These are phyloP conservation scores for Tubosaeta sp. DNA, from an alignment of 768 basidiomycete genomes.

Conservation along the genomic window DNA sequence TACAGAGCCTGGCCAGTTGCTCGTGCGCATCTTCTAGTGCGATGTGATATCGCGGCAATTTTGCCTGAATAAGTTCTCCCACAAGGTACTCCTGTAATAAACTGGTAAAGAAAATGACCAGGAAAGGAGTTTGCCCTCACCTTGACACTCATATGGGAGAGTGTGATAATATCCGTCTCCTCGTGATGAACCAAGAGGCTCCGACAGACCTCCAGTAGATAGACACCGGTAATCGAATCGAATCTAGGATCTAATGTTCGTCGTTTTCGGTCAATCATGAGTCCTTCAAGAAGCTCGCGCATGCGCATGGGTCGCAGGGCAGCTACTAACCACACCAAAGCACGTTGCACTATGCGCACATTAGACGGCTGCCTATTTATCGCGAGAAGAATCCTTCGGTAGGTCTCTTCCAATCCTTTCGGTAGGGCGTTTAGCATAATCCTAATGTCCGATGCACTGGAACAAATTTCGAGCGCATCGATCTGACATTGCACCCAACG, in stretches of 20 bases:
- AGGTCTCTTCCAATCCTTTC: conserved; percentile 19
- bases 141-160: conserved; percentile 17
- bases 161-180: conserved; percentile 8
- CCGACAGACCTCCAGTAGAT: conserved; percentile 2
- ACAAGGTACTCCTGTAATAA: conserved; percentile 10
- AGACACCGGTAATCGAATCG: not conserved
- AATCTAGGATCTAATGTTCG: conserved; percentile 2
- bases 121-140: not conserved
- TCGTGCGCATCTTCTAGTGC: conserved; percentile 7
- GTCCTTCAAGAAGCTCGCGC: conserved; percentile 6
- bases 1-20: conserved; percentile 6
- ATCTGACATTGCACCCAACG: conserved; percentile 18
- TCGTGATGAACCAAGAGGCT: conserved; percentile 9
- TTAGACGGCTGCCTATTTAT: not conserved
- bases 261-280: conserved; percentile 1
- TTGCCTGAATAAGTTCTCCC: not conserved
- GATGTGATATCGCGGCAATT: conserved; percentile 4
- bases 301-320: conserved; percentile 7
- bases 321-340: conserved; percentile 10
- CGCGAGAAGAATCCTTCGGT: conserved; percentile 15
- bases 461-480: conserved; percentile 2
- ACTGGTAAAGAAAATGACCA: not conserved
- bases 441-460: not conserved
- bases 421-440: conserved; percentile 8
- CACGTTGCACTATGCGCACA: conserved; percentile 1